These are phyloP conservation scores for Mycena capillaripes DNA, from an alignment of 768 basidiomycete genomes.

Conservation along the genomic window DNA sequence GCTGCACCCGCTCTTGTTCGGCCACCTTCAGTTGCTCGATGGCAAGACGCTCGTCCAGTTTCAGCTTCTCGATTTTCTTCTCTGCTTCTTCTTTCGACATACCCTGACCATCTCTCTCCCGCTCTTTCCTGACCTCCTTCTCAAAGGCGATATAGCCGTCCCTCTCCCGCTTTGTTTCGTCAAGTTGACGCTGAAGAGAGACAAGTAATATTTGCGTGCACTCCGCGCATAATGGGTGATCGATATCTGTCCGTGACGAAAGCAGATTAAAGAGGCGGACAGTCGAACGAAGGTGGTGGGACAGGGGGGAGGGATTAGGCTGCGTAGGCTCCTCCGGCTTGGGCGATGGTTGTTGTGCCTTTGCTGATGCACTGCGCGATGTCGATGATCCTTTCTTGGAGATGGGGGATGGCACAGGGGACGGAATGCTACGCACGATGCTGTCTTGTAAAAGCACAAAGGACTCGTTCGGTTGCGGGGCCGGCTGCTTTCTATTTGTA, in stretches of 20 bases:
- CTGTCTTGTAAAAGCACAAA: constrained; percentile 94
- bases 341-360: constrained; percentile 43
- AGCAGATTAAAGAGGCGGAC: constrained; percentile 82
- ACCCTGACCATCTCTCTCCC: constrained; percentile 77
- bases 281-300: constrained; percentile 83
- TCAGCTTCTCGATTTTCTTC: constrained; percentile 80
- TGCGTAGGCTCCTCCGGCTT: constrained; percentile 64
- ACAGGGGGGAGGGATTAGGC: constrained; percentile 78
- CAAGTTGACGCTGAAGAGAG: constrained; percentile 83
- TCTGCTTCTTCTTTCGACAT: constrained; percentile 75
- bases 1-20: constrained; percentile 81
- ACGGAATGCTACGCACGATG: constrained; percentile 78
- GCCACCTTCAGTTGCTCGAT: constrained; percentile 82
- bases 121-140: constrained; percentile 86
- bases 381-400: constrained; percentile 62
- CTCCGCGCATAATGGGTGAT: constrained; percentile 95
- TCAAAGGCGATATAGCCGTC: constrained; percentile 96
- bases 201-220: constrained; percentile 88
- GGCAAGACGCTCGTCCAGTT: constrained; percentile 74
- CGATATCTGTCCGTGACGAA: constrained; percentile 83
- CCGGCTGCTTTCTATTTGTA: constrained; percentile 71
- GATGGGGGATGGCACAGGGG: constrained; percentile 57
- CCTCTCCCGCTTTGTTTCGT: constrained; percentile 91
- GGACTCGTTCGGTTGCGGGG: constrained; percentile 82
- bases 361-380: constrained; percentile 45